Evolutionary conservation across 176 grass and related monocot genomes (phyloP).

Genomic region (Otatea glauca): DNA sequence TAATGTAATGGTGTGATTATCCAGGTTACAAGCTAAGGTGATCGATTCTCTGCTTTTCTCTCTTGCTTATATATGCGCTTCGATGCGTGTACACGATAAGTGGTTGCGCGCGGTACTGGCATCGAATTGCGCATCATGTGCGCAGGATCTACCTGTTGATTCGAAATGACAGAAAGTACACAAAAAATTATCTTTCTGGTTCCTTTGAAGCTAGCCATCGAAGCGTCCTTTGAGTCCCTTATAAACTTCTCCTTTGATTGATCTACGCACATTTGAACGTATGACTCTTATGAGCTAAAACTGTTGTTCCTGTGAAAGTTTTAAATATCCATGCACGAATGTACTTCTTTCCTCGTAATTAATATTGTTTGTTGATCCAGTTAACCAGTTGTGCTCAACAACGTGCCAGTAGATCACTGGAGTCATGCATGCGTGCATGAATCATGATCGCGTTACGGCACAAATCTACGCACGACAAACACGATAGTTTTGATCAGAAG

Average conservation of each 20-base stretch:
- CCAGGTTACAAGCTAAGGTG: not conserved
- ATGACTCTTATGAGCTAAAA: not conserved
- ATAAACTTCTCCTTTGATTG: not conserved
- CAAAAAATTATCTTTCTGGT: not conserved
- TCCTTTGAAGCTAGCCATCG: not conserved
- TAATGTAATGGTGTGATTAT: not conserved
- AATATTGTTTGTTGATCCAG: not conserved
- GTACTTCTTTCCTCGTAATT: not conserved
- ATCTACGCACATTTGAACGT: not conserved
- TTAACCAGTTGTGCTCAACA: not conserved
- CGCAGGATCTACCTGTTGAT: not conserved
- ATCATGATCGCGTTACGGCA: not conserved
- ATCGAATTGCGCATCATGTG: not conserved
- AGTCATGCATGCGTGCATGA: not conserved
- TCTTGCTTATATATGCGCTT: not conserved
- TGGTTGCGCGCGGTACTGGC: not conserved
- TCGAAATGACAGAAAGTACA: not conserved
- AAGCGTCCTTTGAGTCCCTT: not conserved
- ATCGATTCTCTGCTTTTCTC: too few species aligned
- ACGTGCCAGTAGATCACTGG: not conserved
- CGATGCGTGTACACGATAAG: not conserved
- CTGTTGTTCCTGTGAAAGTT: not conserved
- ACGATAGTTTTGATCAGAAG: not conserved
- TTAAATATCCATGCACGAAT: not conserved
- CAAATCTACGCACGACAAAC: constrained; percentile 4